phyloP scores from a whole-genome alignment of 805 yeast genomes.

The Suhomyces pyralidae region DNA sequence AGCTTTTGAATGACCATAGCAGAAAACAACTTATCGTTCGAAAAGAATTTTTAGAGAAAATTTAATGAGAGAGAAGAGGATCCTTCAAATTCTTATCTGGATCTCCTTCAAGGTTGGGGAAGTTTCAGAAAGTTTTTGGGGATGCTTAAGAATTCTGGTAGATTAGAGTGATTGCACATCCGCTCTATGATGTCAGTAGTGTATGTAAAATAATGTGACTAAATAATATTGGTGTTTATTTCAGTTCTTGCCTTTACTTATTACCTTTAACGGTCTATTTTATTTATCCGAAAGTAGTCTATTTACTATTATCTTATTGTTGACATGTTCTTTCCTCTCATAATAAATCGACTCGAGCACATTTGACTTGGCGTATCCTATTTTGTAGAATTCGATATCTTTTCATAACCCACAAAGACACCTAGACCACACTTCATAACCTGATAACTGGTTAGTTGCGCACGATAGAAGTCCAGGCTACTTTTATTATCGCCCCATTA shows the following conservation, averaged over 20 bases:
- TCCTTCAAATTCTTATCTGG: no score
- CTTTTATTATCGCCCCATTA: no score
- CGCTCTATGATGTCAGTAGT: background rate
- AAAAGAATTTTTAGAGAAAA: slow-evolving; percentile 5
- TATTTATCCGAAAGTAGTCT: background rate
- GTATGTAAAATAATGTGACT: background rate
- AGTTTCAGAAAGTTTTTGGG: no score
- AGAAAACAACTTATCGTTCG: slow-evolving; percentile 4
- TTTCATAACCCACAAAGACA: background rate
- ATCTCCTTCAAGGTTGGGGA: no score
- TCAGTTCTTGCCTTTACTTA: background rate
- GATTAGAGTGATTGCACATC: background rate
- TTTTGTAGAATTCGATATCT: background rate
- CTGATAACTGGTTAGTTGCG: background rate
- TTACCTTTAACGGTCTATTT: background rate
- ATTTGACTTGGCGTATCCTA: background rate
- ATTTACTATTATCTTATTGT: background rate
- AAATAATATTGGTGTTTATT: background rate
- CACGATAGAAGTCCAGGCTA: background rate
- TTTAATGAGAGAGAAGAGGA: background rate
- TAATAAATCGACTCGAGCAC: background rate
- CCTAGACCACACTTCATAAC: background rate
- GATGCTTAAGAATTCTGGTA: no score
- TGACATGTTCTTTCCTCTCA: background rate
- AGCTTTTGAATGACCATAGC: slow-evolving; percentile 4